Evolutionary conservation across 2,329 filamentous ascomycete species (phyloP), one percentile per base, ranked within the genome.

Genomic region (Diplodia seriata): DNA sequence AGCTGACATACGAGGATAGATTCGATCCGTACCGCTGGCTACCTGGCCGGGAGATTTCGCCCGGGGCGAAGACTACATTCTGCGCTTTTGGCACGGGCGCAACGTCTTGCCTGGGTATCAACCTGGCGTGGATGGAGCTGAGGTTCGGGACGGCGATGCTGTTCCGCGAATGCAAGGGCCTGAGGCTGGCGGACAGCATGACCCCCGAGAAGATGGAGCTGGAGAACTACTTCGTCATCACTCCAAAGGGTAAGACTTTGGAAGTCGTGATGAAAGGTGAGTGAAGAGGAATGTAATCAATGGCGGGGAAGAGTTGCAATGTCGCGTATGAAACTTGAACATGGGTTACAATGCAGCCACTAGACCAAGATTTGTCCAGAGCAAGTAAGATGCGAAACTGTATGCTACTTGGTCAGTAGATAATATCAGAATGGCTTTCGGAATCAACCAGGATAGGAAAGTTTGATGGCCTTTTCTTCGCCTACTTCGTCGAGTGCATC

Each of bases 11-110:
- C 18, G 3, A 20, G 6, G 15, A 12, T 62, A 80, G 77, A 9
- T 79, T 78, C 70, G 71, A 78, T 53, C 77, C 76, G 1, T 68
- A 70, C 11, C 76, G 76, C 49, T 79, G 74, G 76, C 70, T 76
- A 53, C 67, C 72, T 2, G 38, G 38, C 38, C 51, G 66, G 54
- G 74, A 74, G 8, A 69, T 70, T 1, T 73, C 74, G 0, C 68
- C 73, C 0, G 73, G 72, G 1, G 77, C 77, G 0, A 84, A 85
- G 62, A 81, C 85, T 2, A 85, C 86, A 18, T 91, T 89, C 70
- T 87, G 88, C 81, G 88, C 89, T 0, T 92, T 92, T 74, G 87
- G 89, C 1, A 89, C 86, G 20, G 90, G 90, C 0, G 87, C 89
- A 0, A 81, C 89, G 29, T 89, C 90, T 77, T 92, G 90, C 71